Base-by-base conservation (phyloP, 805 yeast species). In the Candida maris region DNA sequence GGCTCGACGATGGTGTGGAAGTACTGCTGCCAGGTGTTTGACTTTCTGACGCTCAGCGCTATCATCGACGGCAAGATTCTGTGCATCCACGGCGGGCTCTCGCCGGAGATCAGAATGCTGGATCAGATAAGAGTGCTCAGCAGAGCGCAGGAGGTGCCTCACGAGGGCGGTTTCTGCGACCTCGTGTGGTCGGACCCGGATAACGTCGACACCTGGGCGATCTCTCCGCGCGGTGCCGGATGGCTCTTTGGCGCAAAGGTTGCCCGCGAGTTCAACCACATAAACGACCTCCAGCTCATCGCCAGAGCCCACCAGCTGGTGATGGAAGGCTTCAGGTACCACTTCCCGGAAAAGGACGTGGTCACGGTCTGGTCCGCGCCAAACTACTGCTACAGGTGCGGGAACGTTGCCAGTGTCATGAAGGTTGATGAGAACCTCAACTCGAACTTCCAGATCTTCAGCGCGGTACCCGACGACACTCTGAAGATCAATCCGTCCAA, bases 321-420 rank as follows among this genome's bases (percentile, higher is more conserved):
- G 15, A 94, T 93, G 96, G 98, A 91, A 59, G 98, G 98, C 2
- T 91, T 87, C 71, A 77, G 91, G 49, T 93, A 89, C 59, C 97
- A 93, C 65, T 93, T 93, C 67, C 87, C 88, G 44, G 96, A 91
- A 48, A 86, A 88, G 54, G 95, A 86, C 56, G 97, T 91, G 35
- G 98, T 91, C 24, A 91, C 98, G 1, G 97, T 91, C 24, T 91
- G 97, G 97, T 79, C 89, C 8, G 97, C 97, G 13, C 97, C 97
- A 30, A 89, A 89, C 61, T 89, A 89, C 66, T 89, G 97, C 67
- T 91, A 91, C 64, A 73, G 97, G 55, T 91, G 97, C 67, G 98
- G 98, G 41, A 91, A 91, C 57, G 97, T 91, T 34, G 98, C 98
- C 20, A 84, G 95, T 71, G 96, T 91, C 13, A 91, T 91, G 98